Evolutionary conservation across 129 eudicot genomes (phyloP), one percentile per base, ranked within the genome.

Genomic region (Flaveria bidentis): DNA sequence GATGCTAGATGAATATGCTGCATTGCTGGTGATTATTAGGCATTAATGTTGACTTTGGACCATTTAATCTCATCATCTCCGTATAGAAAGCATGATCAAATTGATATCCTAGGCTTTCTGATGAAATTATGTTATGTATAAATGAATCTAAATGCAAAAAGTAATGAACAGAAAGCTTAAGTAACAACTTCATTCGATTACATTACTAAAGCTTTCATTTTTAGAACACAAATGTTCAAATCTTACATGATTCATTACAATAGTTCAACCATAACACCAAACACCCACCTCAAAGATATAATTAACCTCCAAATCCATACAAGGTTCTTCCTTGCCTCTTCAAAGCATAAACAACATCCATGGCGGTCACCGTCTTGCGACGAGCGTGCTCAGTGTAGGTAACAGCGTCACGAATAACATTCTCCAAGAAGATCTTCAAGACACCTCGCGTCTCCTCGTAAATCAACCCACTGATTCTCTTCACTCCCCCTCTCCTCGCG

Each of bases 391-490:
- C 80, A 9, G 80, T 76, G 50, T 76, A 76, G 9, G 80, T 76
- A 33, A 76, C 80, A 1, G 80, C 80, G 26, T 76, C 80, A 18
- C 80, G 66, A n/a, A 76, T 67, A 2, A 76, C 80, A 67, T 76
- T 76, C 74, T 76, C 80, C 74, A 76, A 76, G 53, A 76, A 76
- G 16, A 76, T 76, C 80, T 76, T 76, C 60, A 76, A 11, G 2
- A 76, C 80, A 2, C 80, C 80, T 22, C 80, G 80, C 0, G 80
- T 76, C 66, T 76, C 80, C 25, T 76, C 80, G 22, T 76, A 76
- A 10, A 76, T 76, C 53, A 76, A 15, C 3, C 80, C 80, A 42
- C 80, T 76, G 15, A 76, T 76, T 0, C 80, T 65, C 74, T 76
- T 76, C 53, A 76, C 80, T 2, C 80, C 80, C 0, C 80, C 80